These are phyloP conservation scores for Trichoderma endophyticum DNA, from an alignment of 2,329 filamentous ascomycete genomes.

Conservation along the genomic window DNA sequence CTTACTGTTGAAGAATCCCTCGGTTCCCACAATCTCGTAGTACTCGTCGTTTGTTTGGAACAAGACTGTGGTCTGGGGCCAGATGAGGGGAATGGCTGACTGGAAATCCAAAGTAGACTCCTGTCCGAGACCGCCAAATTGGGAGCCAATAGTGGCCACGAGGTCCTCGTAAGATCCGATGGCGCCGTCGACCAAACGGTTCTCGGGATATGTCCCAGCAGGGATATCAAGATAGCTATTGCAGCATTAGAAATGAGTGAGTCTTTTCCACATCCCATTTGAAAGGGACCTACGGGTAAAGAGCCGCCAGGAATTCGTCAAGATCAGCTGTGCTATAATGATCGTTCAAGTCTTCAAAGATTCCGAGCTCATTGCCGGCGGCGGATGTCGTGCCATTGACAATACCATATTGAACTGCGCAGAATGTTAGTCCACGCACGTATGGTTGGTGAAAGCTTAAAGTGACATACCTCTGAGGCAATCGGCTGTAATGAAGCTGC, in stretches of 20 bases:
- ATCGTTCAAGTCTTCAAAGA: slow-evolving; percentile 1
- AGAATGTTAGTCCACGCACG: neutral
- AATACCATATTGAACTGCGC: neutral
- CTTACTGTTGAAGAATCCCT: slow-evolving; percentile 1
- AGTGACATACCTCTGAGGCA: neutral
- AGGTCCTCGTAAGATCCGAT: neutral
- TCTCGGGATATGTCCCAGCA: neutral
- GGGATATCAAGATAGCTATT: neutral
- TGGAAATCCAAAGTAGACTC: neutral
- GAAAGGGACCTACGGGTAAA: neutral
- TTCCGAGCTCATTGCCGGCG: slow-evolving; percentile 6
- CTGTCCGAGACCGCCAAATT: neutral
- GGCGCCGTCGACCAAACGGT: neutral
- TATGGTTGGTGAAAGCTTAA: neutral
- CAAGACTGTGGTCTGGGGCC: neutral
- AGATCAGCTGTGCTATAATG: slow-evolving; percentile 4
- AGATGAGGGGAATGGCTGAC: neutral
- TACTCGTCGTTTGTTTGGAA: slow-evolving; percentile 2
- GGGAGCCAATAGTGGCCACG: neutral
- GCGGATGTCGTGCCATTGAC: neutral
- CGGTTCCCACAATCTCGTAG: neutral
- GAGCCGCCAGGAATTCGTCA: neutral
- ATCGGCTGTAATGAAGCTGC: neutral
- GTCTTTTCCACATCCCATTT: neutral
- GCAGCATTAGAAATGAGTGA: neutral